Base-by-base conservation (phyloP, 768 basidiomycete species). In the Boletus coccyginus region DNA sequence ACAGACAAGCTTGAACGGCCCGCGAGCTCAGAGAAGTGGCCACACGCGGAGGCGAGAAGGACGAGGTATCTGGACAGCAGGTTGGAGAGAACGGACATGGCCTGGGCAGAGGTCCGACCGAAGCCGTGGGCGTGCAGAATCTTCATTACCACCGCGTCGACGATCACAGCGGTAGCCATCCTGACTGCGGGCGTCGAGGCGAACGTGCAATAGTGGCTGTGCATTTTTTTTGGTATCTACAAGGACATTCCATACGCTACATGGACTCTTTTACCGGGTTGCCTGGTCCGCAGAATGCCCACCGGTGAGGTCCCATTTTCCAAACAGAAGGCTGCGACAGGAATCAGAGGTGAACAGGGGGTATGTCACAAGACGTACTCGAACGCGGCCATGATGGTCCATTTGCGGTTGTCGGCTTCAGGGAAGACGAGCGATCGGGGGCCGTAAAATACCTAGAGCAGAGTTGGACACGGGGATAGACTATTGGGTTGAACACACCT, bases 321-420 rank as follows among this genome's bases (percentile, higher is more conserved):
- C 81, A 61, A 81, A 76, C 41, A 81, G 54, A 42, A 70, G 54
- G 50, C 68, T 66, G 55, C 27, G 58, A 36, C 12, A 44, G 17
- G 39, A 39, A n/a, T 61, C 46, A 63, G 46, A 43, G n/a, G 29
- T 35, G 39, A 46, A 29, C 9, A 5, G 27, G 27, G 45, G 38
- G 43, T 41, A 49, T 13, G 41, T 44, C 51, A 55, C 43, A 61
- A 38, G 43, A 83, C 88, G 53, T 64, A 93, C 91, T 94, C 92
- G 64, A 97, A 96, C 12, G 83, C 72, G 14, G 94, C 92, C 86
- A 95, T 92, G 64, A 87, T 96, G 0, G 94, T 94, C 95, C 94
- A 96, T 70, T 94, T 95, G 56, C 96, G 83, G 76, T 99, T 99
- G 75, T 98, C 95, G 0, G 94, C 88, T 73, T 94, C 94, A 16